Base-by-base conservation (phyloP, 2,329 filamentous ascomycete genomes). In the Venturia nashicola region DNA sequence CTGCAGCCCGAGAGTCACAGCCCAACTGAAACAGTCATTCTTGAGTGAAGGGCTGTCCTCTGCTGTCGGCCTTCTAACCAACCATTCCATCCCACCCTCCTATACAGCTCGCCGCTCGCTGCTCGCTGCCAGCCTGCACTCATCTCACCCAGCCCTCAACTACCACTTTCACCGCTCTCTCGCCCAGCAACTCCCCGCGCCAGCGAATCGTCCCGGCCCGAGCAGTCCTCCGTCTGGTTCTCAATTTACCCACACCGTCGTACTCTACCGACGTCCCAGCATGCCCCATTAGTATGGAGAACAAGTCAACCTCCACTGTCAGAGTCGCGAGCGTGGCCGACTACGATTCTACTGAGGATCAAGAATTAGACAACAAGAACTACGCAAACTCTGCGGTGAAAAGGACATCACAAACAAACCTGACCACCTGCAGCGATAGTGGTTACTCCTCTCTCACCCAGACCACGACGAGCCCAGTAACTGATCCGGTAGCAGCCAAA, bases 371-470 rank as follows among this genome's bases (percentile, higher is more conserved):
- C n/a, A 51, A 18, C 20, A 34, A 60, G 14, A 65, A 62, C 43
- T 14, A 14, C 18, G 61, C 59, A 20, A 61, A 62, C 43, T 34
- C 48, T 23, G 42, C 59, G 11, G 59, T 42, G 32, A 62, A 65
- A 40, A 42, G 60, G 43, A 65, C 43, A 14, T 61, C 46, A 9
- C 20, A 62, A 42, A 42, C 40, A 5, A 51, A 51, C 20, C 46
- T 20, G 46, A 27, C 46, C 3, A 11, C 20, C 20, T 20, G n/a
- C 46, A 51, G 46, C 46, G 83, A 86, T 74, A 85, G 83, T 68
- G 83, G 83, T 69, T 85, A 85, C 76, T 84, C 82, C 67, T 85
- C 82, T 76, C 78, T 79, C 70, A 83, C 82, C 69, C 78, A 77
- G 68, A 78, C 79, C 67, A 79, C 80, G 66, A 75, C 78, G 73